Conservation (phyloP, 2,329 filamentous ascomycete genomes). For the Pleurostoma richardsiae region DNA sequence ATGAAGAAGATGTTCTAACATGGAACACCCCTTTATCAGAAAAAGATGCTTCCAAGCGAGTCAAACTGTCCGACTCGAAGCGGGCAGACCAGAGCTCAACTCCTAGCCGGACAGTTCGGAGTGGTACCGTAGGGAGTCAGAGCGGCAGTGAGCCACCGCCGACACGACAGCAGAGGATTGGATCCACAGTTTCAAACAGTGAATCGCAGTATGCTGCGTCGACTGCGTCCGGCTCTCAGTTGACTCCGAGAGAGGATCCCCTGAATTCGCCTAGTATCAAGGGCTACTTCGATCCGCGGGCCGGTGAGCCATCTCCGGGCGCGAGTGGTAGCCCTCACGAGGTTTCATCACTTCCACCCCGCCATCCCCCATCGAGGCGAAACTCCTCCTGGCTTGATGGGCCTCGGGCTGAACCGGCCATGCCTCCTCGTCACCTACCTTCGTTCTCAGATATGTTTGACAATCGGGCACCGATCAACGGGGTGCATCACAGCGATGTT, state of each 20-base stretch:
- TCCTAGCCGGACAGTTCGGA: constrained; percentile 30
- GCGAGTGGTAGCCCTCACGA: constrained; percentile 17
- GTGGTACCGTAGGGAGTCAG: constrained; percentile 21
- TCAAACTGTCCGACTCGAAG: constrained; percentile 36
- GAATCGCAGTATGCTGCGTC: constrained; percentile 39
- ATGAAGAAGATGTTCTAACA: background rate
- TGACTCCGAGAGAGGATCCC: constrained; percentile 34
- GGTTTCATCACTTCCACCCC: constrained; percentile 13
- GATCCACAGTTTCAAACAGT: constrained; percentile 39
- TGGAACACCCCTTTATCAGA: constrained; percentile 19
- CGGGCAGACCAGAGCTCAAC: constrained; percentile 19
- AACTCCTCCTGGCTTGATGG: constrained; percentile 17
- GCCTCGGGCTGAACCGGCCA: constrained; percentile 20
- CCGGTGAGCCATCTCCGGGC: constrained; percentile 18
- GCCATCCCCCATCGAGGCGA: constrained; percentile 7
- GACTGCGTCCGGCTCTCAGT: constrained; percentile 25
- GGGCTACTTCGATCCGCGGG: constrained; percentile 25
- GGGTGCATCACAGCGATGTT: constrained; percentile 9
- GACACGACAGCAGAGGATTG: constrained; percentile 39
- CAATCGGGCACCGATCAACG: constrained; percentile 18
- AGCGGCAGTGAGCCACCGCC: constrained; percentile 30
- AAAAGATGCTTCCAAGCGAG: constrained; percentile 43
- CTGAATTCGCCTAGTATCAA: constrained; percentile 35
- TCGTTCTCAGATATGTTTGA: constrained; percentile 44
- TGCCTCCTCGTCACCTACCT: constrained; percentile 32